These are phyloP conservation scores for Chytriomyces sp. DNA, from an alignment of 192 early-diverging fungal genomes.

Conservation along the genomic window DNA sequence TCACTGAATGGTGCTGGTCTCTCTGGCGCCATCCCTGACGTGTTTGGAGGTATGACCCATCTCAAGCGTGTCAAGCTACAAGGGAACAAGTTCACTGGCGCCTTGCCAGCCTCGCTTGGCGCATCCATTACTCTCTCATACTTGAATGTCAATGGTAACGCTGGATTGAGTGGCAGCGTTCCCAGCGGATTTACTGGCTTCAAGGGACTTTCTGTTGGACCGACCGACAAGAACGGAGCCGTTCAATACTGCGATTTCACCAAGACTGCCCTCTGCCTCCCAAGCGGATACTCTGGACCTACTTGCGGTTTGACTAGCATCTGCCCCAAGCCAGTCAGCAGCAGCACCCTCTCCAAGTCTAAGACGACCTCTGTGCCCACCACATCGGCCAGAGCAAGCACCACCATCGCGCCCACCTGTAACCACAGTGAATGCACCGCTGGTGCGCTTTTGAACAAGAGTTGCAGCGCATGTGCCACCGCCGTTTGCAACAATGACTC, in stretches of 20 bases:
- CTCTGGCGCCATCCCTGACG: not conserved
- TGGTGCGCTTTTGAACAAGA: no score
- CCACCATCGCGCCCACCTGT: no score
- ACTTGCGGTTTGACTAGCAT: conserved; percentile 60
- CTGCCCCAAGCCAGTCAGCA: no score
- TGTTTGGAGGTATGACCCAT: not conserved
- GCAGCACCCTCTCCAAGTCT: no score
- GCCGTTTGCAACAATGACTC: no score
- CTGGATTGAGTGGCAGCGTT: not conserved
- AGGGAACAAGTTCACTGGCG: not conserved
- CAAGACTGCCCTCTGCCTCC: not conserved
- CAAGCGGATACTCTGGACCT: not conserved
- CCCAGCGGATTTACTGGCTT: not conserved
- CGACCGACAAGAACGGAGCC: not conserved
- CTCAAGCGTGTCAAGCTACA: not conserved
- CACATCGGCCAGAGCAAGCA: no score
- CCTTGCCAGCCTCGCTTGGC: not conserved
- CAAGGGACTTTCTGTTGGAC: not conserved
- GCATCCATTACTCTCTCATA: not conserved
- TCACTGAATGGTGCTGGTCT: not conserved
- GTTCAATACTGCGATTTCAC: not conserved
- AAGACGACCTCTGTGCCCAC: no score
- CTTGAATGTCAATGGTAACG: not conserved
- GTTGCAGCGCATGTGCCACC: no score
- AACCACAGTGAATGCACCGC: no score